Evolutionary conservation across 352 stramenopile species (phyloP).

Genomic region (Thalassiosira hispida): DNA sequence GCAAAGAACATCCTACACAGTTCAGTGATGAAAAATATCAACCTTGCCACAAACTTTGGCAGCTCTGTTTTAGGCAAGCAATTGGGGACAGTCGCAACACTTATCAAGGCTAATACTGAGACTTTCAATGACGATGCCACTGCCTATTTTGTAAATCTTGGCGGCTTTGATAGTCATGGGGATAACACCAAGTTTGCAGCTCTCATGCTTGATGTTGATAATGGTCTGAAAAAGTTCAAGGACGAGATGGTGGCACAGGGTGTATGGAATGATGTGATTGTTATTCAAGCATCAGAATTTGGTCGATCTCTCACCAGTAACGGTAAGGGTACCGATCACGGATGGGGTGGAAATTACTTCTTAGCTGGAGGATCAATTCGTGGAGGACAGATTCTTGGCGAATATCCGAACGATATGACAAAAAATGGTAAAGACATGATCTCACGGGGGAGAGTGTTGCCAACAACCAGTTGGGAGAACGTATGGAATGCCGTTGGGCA

Average conservation of each 20-base stretch:
- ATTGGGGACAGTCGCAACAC: conserved; percentile 42
- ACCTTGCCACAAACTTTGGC: conserved; percentile 3
- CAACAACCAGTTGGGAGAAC: conserved; percentile 57
- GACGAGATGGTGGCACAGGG: conserved; percentile 60
- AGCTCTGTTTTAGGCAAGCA: conserved; percentile 9
- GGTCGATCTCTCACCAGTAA: conserved; percentile 66
- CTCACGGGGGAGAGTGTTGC: conserved; percentile 25
- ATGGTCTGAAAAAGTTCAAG: conserved; percentile 49
- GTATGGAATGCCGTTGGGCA: conserved; percentile 54
- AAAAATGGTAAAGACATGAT: conserved; percentile 8
- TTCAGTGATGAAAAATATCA: conserved; percentile 4
- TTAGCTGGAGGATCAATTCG: conserved; percentile 49
- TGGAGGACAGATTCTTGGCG: conserved; percentile 45
- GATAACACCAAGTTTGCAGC: conserved; percentile 19
- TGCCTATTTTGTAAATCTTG: conserved; percentile 49
- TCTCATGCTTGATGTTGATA: conserved; percentile 43
- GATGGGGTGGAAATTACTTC: conserved; percentile 50
- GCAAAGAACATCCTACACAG: conserved; percentile 8
- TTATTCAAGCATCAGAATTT: conserved; percentile 69
- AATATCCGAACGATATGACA: conserved; percentile 58
- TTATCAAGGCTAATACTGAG: conserved; percentile 35
- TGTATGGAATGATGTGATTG: conserved; percentile 54
- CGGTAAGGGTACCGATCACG: conserved; percentile 73
- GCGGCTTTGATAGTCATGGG: conserved; percentile 61
- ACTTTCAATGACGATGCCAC: conserved; percentile 17